A percentile compares a stretch with the other conserved stretches of the same genome.
Conservation (phyloP, 129 eudicot genomes). For the Scalesia atractyloides region DNA sequence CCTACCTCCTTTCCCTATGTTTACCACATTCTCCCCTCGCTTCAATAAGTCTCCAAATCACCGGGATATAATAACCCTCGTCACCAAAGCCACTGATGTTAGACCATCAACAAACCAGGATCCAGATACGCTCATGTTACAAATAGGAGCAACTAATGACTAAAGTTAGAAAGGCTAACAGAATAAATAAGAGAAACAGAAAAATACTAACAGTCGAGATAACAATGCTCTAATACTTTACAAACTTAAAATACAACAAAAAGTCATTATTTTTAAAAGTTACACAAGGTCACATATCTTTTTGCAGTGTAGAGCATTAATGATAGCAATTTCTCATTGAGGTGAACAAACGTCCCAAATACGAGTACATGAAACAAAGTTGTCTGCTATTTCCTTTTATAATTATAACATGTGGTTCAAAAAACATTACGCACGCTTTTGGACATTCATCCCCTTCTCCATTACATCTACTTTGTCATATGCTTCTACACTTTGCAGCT, state of each 20-base stretch:
- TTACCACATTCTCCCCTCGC: too few relatives aligned
- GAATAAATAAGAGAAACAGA: too few relatives aligned
- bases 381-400: neutral
- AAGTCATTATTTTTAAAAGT: neutral
- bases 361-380: neutral
- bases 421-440: neutral
- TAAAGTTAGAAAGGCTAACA: too few relatives aligned
- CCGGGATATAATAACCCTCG: too few relatives aligned
- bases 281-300: neutral
- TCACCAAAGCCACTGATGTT: too few relatives aligned
- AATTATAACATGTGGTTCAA: neutral
- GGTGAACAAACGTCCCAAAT: neutral
- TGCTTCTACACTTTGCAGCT: neutral
- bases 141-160: too few relatives aligned
- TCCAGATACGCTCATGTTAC: too few relatives aligned
- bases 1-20: too few relatives aligned
- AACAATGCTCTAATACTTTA: neutral
- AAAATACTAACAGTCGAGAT: too few relatives aligned
- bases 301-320: neutral
- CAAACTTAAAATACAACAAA: neutral
- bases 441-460: conserved; percentile 24
- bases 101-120: too few relatives aligned
- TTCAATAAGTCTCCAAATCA: too few relatives aligned
- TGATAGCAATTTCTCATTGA: neutral
- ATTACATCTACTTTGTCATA: conserved; percentile 14